Conservation (phyloP, 2,329 filamentous ascomycete genomes). For the Calonectria pauciramosa region DNA sequence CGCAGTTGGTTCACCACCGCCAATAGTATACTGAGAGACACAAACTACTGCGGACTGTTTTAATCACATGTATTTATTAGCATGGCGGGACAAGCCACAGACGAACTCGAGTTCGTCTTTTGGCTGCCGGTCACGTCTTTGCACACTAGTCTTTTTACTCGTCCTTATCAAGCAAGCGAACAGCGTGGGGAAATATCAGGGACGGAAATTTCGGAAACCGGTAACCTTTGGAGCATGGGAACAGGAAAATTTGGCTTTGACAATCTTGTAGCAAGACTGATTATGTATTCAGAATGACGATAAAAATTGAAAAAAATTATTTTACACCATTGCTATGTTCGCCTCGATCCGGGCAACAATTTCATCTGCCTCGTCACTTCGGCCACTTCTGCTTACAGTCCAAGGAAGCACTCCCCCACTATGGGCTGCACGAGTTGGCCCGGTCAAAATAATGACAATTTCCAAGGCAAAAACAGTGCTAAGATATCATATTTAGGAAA, state of each 20-base stretch:
- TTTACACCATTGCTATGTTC: neutral
- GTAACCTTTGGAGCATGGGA: neutral
- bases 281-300: neutral
- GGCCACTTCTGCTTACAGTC: neutral
- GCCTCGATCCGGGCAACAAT: neutral
- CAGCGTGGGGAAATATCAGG: neutral
- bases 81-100: neutral
- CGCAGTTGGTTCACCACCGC: neutral
- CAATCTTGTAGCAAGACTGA: neutral
- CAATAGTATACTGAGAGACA: neutral
- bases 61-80: conserved; percentile 7
- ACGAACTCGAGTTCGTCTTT: neutral
- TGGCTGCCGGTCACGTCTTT: neutral
- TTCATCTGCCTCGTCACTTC: neutral
- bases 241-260: neutral
- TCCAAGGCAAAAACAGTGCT: too few relatives aligned
- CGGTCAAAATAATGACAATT: too few relatives aligned
- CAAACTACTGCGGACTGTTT: neutral
- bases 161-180: neutral
- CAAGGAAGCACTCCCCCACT: too few relatives aligned
- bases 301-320: neutral
- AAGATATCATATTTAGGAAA: too few relatives aligned
- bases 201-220: neutral
- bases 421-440: too few relatives aligned
- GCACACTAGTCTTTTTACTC: conserved; percentile 1